phyloP scores from a whole-genome alignment of 1,284 basidiomycete genomes.

The Lentinula novae-zelandiae region DNA sequence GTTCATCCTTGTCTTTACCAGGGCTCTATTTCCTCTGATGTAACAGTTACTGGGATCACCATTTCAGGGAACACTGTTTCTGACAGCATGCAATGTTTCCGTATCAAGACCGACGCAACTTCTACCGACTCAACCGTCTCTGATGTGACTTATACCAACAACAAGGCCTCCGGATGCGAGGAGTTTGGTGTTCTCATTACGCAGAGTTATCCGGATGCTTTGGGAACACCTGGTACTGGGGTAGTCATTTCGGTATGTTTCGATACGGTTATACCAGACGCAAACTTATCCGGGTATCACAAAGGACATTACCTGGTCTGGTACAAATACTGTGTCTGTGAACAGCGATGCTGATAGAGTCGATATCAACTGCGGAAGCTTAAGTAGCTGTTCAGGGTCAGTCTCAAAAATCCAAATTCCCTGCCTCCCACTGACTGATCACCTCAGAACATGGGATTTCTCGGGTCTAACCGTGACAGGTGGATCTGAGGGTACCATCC shows the following conservation, averaged over 20 bases:
- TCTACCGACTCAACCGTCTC: slow-evolving; percentile 33
- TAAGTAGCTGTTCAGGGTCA: slow-evolving; percentile 17
- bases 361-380: slow-evolving; percentile 13
- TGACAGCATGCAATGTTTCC: slow-evolving; percentile 40
- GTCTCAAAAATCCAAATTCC: neutral
- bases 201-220: slow-evolving; percentile 43
- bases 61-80: slow-evolving; percentile 47
- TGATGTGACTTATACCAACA: slow-evolving; percentile 42
- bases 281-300: neutral
- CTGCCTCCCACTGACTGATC: neutral
- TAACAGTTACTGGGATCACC: slow-evolving; percentile 42
- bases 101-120: slow-evolving; percentile 41
- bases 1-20: slow-evolving; percentile 13
- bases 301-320: slow-evolving; percentile 4
- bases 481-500: slow-evolving; percentile 3
- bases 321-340: slow-evolving; percentile 11
- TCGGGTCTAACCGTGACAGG: slow-evolving; percentile 10
- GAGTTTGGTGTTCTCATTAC: slow-evolving; percentile 42
- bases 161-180: slow-evolving; percentile 36
- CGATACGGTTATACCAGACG: neutral
- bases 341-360: slow-evolving; percentile 6
- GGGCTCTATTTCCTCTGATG: slow-evolving; percentile 50
- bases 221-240: slow-evolving; percentile 47
- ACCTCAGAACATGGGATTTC: slow-evolving; percentile 9
- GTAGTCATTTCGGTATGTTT: slow-evolving; percentile 23